These are phyloP conservation scores for Aphanomyces cochlioides DNA, from an alignment of 352 stramenopile genomes.

Conservation along the genomic window DNA sequence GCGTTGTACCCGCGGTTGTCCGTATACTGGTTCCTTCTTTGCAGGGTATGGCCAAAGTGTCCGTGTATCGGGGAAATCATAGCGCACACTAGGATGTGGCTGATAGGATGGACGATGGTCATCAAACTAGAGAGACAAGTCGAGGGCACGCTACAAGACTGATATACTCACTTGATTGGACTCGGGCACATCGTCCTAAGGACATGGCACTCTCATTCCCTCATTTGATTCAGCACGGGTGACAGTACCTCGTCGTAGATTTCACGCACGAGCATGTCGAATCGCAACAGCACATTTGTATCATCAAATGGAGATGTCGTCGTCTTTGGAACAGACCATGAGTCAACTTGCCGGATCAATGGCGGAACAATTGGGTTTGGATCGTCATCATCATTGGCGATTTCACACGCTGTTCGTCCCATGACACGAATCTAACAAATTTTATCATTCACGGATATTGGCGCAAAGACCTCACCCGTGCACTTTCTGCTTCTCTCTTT, in stretches of 20 bases:
- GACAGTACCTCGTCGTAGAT: background rate
- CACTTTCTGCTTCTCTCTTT: background rate
- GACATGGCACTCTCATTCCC: too few relatives aligned
- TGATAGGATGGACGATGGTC: too few relatives aligned
- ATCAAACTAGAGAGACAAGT: too few relatives aligned
- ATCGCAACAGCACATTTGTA: slow-evolving; percentile 12
- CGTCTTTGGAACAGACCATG: too few relatives aligned
- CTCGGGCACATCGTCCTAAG: too few relatives aligned
- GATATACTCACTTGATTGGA: too few relatives aligned
- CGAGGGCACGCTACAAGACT: too few relatives aligned
- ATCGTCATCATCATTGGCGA: slow-evolving; percentile 10
- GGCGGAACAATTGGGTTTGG: too few relatives aligned
- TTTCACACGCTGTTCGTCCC: slow-evolving; percentile 13
- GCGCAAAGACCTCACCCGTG: background rate
- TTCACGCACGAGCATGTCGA: slow-evolving; percentile 19
- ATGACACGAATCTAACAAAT: slow-evolving; percentile 15
- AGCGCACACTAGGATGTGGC: too few relatives aligned
- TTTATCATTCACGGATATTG: too few relatives aligned
- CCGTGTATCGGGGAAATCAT: too few relatives aligned
- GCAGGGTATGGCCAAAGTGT: background rate
- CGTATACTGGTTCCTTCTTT: background rate
- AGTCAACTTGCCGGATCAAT: too few relatives aligned
- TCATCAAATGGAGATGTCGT: slow-evolving; percentile 6
- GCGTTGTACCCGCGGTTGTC: background rate
- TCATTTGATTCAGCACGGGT: background rate